Base-by-base conservation (phyloP, 441 rosid species). In the Syzygium malaccense region DNA sequence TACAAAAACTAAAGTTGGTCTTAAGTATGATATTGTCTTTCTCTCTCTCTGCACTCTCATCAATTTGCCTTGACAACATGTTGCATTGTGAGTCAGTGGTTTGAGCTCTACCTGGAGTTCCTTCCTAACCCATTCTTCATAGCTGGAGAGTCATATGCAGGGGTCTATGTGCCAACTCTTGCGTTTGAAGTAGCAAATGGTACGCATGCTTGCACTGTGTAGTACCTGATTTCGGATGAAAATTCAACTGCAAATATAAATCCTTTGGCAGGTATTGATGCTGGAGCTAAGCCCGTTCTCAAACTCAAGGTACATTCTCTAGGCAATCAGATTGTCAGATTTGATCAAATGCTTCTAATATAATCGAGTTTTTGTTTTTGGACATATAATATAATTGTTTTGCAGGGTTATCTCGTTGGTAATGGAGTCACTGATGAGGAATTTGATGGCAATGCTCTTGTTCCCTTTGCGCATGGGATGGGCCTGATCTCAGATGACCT, bases 391-490 rank as follows among this genome's bases (percentile, higher is more conserved):
- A 26, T 71, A 18, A 33, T 51, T 51, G 60, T 23, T 30, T 14
- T 64, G 86, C 93, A 97, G 98, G 98, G 99, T 71, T 98, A 98
- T 88, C 55, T 98, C 93, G 92, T 98, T 23, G 99, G 99, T 75
- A 98, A 98, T 91, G 99, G 97, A 93, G 95, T 92, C 88, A 90
- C 97, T 33, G 98, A 96, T 90, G 89, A 91, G 1, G 89, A 62
- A 64, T 92, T 95, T 91, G 98, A 96, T 86, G 98, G 96, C 86
- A 96, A 96, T 53, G 96, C 99, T 84, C 95, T 96, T 86, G 95
- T 96, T 91, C 98, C 99, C 5, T 96, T 96, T 89, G 95, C 92
- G 33, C 97, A 97, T 92, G 98, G 99, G 88, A 97, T 97, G 98
- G 98, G 94, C 88, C 93, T 97, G 78, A 96, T 97, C 90, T 95